Evolutionary conservation across 495 filamentous ascomycete genomes (phyloP), one percentile per base, ranked within the genome.

Genomic region (Sabuloglossum arenarium): DNA sequence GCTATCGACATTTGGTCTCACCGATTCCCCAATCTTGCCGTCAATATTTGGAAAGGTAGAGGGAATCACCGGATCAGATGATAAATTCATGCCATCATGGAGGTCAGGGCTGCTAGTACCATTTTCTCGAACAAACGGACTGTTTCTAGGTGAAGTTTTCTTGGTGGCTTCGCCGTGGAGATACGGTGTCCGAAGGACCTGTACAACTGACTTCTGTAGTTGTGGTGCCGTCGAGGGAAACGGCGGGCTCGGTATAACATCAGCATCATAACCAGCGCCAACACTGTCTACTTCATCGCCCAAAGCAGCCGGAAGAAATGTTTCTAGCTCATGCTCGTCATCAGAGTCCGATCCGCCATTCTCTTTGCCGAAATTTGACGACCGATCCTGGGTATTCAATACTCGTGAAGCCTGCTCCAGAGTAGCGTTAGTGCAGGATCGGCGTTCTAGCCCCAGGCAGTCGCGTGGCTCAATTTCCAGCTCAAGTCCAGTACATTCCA

Each of bases 131-230:
- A 25, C 31, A 34, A 16, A 31, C 2, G 53, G 21, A 21, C n/a
- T 21, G 9, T 43, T 5, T 43, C 39, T 23, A 23, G 4, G n/a
- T n/a, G n/a, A 43, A 43, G 16, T 5, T 2, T 16, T 39, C 34
- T 21, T 21, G n/a, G 39, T 19, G 4, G 16, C 39, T 43, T 43
- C 16, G 9, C 39, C 19, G 39, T 43, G 39, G 39, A 43, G 39
- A 37, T 64, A 54, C 24, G 63, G 62, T 0, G 63, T 65, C 34
- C 59, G 55, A 30, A 62, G 62, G 39, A 63, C 63, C 3, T 21
- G 39, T 43, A 60, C 53, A 39, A 60, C 54, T 19, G 63, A 56
- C 12, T 55, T 28, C 9, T 51, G 43, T 21, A 55, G 55, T 31
- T 63, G 61, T 1, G 58, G 14, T 16, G 61, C 59, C 25, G 59